Evolutionary conservation across 164 flowering plant genomes (phyloP).

Genomic region (Dillenia suffruticosa): DNA sequence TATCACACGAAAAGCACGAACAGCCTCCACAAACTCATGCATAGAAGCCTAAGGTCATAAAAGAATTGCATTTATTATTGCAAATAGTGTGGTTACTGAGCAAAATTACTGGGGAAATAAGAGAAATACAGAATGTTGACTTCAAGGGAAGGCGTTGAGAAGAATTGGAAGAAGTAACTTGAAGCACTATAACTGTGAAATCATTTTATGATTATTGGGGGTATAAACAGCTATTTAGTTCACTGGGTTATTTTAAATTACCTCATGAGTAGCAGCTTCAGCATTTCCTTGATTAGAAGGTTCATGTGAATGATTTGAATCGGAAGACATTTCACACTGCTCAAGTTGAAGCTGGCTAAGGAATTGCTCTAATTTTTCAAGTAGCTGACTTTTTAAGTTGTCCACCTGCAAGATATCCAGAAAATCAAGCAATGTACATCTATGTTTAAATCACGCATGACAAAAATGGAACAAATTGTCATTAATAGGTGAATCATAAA

Average conservation of each 20-base stretch:
- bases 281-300: slow-evolving; percentile 31
- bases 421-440: slow-evolving; percentile 12
- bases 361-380: slow-evolving; percentile 74
- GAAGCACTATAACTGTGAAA: neutral
- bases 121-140: too few relatives aligned
- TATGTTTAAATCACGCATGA: neutral
- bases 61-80: neutral
- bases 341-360: slow-evolving; percentile 55
- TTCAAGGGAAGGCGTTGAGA: too few relatives aligned
- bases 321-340: slow-evolving; percentile 23
- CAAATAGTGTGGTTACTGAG: too few relatives aligned
- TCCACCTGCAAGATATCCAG: slow-evolving; percentile 59
- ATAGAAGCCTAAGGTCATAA: slow-evolving; percentile 49
- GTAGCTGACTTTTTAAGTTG: slow-evolving; percentile 65
- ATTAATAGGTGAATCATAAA: too few relatives aligned
- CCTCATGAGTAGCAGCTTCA: slow-evolving; percentile 38
- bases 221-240: too few relatives aligned
- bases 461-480: neutral
- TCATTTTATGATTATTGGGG: neutral
- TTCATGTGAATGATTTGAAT: slow-evolving; percentile 31
- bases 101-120: too few relatives aligned
- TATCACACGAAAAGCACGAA: slow-evolving; percentile 82
- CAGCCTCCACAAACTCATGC: slow-evolving; percentile 73
- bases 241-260: slow-evolving; percentile 12
- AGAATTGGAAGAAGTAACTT: neutral